These are phyloP conservation scores for Allium cepa DNA, from an alignment of 106 monocot genomes.

Conservation along the genomic window DNA sequence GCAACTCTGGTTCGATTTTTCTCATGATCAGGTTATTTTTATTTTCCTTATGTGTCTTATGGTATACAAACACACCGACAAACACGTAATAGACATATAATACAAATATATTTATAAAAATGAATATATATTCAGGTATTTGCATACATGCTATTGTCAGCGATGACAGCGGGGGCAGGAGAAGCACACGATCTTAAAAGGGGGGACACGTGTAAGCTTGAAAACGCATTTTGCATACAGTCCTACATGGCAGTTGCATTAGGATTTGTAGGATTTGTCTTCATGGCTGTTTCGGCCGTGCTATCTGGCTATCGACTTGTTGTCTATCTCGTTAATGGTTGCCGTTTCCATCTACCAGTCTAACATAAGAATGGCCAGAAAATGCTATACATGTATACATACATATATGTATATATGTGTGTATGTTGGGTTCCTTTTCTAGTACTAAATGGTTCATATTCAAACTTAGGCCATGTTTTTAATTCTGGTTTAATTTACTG, in stretches of 20 bases:
- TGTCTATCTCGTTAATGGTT: slow-evolving; percentile 50
- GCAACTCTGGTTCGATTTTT: slow-evolving; percentile 99
- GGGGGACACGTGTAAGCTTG: slow-evolving; percentile 12
- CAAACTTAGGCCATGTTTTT: no score
- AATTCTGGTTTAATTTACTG: no score
- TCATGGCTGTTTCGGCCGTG: slow-evolving; percentile 52
- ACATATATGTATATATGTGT: no score
- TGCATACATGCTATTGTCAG: slow-evolving; percentile 60
- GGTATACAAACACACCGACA: not conserved
- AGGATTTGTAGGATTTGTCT: slow-evolving; percentile 57
- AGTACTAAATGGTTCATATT: no score
- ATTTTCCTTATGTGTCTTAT: not conserved
- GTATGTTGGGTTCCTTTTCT: no score
- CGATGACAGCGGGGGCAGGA: slow-evolving; percentile 46
- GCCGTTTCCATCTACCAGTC: slow-evolving; percentile 30
- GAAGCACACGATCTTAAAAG: slow-evolving; percentile 26
- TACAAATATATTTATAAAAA: not conserved
- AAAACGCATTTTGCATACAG: slow-evolving; percentile 56
- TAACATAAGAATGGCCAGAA: no score
- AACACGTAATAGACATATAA: not conserved
- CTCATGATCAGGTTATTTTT: slow-evolving; percentile 71
- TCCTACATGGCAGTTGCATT: slow-evolving; percentile 60
- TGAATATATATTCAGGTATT: slow-evolving; percentile 25
- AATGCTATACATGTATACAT: no score
- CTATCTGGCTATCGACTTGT: slow-evolving; percentile 62